Base-by-base conservation (phyloP, 768 basidiomycete species). In the Paxillus ammoniavirescens region DNA sequence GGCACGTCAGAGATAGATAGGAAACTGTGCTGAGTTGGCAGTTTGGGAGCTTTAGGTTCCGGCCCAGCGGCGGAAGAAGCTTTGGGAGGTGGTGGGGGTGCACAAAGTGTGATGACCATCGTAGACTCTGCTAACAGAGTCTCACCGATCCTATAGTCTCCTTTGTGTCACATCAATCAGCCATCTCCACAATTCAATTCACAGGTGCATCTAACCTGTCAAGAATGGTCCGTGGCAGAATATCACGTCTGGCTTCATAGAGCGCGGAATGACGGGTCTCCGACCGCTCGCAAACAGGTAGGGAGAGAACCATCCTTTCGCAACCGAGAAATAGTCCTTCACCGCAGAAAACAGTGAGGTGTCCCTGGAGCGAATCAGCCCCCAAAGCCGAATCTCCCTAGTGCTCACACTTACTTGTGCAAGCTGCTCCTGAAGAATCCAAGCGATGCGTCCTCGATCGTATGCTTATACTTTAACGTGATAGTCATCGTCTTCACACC, bases 291-390 rank as follows among this genome's bases (percentile, higher is more conserved):
- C 82, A 61, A 83, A 86, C 2, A 85, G 71, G 62, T 85, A 84
- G 0, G 83, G 83, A 12, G 78, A 81, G 67, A 86, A 85, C 84
- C 86, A 85, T 13, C 83, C 84, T 65, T 86, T 84, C 66, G 82
- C 80, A 4, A 82, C 70, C 3, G 82, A 75, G 42, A 86, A 68
- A 52, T 85, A 86, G 49, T 84, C 83, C 59, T 79, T 84, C 17
- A 87, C 80, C 8, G 74, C 72, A 36, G 84, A 68, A 58, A 86
- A 86, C 14, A 86, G 67, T 4, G 82, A 82, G n/a, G 67, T 58
- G 59, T 85, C 82, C 51, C 81, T 82, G 49, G 13, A 47, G 56
- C 31, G 33, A 56, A 33, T 46, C 37, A 47, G 44, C 28, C 23
- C 46, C n/a, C 18, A 21, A 23, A 42, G 33, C 36, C 15, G 38